Evolutionary conservation across 2,329 filamentous ascomycete species (phyloP), one percentile per base, ranked within the genome.

Genomic region (Fusarium pseudograminearum): DNA sequence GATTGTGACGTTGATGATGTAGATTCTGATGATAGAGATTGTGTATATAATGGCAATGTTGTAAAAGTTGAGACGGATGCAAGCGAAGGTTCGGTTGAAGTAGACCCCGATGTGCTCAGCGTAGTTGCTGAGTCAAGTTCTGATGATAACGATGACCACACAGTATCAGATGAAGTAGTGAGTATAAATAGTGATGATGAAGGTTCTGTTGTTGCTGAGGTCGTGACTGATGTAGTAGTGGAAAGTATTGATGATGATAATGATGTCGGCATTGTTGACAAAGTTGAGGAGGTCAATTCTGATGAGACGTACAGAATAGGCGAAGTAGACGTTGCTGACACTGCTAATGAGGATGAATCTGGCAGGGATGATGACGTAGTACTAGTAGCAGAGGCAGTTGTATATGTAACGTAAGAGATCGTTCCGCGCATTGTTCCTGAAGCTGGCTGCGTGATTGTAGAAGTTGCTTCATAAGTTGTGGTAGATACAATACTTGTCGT

Each of bases 1-100:
- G 33, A 18, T 5, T 34, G 15, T 34, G 33, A 9, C 1, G 2
- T 5, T 38, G 36, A 38, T 38, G 11, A 7, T n/a, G 4, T 6
- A 12, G 18, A n/a, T 12, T 12, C 18, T n/a, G 34, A 36, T 36
- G 34, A 11, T 10, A 18, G 18, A 18, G n/a, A 10, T n/a, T 5
- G 18, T 7, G 36, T 38, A 14, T 12, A 2, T 4, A 20, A 3
- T 12, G 36, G 12, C 36, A 38, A 12, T 38, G 10, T 12, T 6
- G 18, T 38, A 0, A 11, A 38, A 7, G 3, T 20, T 20, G 18
- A 38, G 2, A 34, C 5, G 8, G 16, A 18, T 34, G 16, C 8
- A 5, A 10, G 9, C 6, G 18, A 12, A 4, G 2, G 1, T n/a
- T 5, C 5, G n/a, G 10, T 4, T n/a, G 36, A 20, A 5, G 3